Evolutionary conservation across 805 yeast genomes (phyloP).

Genomic region (Schizosaccharomyces osmophilus): DNA sequence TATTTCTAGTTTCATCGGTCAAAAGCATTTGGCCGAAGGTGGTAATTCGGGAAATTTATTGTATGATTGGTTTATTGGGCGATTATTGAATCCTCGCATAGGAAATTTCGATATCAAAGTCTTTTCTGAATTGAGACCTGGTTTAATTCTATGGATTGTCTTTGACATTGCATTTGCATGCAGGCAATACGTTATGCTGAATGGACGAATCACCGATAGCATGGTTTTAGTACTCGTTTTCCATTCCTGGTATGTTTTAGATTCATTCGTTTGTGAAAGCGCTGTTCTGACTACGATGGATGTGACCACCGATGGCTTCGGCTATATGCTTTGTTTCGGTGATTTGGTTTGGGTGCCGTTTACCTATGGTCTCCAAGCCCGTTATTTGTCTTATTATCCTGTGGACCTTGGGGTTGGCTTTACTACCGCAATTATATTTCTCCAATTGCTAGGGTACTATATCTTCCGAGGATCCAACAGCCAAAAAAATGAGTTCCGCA

Average conservation of each 20-base stretch:
- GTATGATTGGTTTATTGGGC: constrained; percentile 79
- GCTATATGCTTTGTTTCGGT: constrained; percentile 87
- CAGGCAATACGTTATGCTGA: constrained; percentile 35
- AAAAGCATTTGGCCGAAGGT: constrained; percentile 51
- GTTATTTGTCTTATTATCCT: constrained; percentile 48
- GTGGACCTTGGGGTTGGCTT: constrained; percentile 25
- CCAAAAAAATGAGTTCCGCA: constrained; percentile 65
- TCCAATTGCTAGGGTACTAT: constrained; percentile 43
- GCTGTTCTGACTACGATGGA: constrained; percentile 89
- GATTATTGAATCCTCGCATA: constrained; percentile 80
- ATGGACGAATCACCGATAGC: constrained; percentile 44
- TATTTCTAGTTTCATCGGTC: constrained; percentile 32
- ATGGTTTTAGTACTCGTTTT: constrained; percentile 39
- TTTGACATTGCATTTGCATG: constrained; percentile 55
- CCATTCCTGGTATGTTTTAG: constrained; percentile 66
- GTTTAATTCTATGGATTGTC: constrained; percentile 63
- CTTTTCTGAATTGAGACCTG: constrained; percentile 87
- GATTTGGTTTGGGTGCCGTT: constrained; percentile 85
- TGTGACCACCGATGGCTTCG: constrained; percentile 87
- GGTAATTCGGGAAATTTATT: constrained; percentile 59
- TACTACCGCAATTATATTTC: constrained; percentile 18
- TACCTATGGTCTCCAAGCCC: constrained; percentile 63
- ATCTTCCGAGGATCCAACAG: constrained; percentile 66
- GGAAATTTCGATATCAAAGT: constrained; percentile 71
- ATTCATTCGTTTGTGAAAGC: constrained; percentile 77